A percentile compares a stretch with the other conserved stretches of the same genome.
phyloP scores from a whole-genome alignment of 208 protist genomes.

The Leishmania amazonensis region DNA sequence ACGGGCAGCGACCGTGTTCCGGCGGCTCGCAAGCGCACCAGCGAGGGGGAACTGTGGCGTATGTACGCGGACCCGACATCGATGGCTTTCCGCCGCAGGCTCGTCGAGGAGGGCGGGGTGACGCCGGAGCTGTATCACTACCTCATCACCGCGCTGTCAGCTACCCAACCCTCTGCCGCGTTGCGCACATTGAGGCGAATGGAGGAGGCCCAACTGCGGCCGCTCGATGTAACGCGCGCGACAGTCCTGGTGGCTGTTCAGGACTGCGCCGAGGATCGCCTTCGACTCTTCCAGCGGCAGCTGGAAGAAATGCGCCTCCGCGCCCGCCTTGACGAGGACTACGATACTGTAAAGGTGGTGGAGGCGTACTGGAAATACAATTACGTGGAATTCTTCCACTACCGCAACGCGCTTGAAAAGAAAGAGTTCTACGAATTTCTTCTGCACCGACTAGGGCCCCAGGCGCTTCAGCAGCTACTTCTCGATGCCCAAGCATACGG shows the following conservation, averaged over 20 bases:
- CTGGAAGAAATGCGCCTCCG: constrained; percentile 51
- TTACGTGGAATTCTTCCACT: constrained; percentile 79
- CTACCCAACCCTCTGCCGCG: constrained; percentile 61
- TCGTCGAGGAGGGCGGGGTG: constrained; percentile 62
- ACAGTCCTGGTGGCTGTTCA: constrained; percentile 59
- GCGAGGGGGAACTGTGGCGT: constrained; percentile 62
- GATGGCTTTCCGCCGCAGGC: constrained; percentile 46
- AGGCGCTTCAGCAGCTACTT: constrained; percentile 57
- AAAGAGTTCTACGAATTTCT: constrained; percentile 60
- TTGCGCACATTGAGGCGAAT: constrained; percentile 78
- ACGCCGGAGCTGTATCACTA: constrained; percentile 92
- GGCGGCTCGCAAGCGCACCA: constrained; percentile 3
- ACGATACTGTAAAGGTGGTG: constrained; percentile 50
- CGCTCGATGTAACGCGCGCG: constrained; percentile 77
- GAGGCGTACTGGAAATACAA: constrained; percentile 88
- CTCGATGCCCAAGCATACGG: constrained; percentile 29
- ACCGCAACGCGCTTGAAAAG: constrained; percentile 66
- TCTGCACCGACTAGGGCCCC: constrained; percentile 51
- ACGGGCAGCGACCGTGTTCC: constrained; percentile 11
- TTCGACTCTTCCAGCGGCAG: constrained; percentile 63
- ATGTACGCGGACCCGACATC: constrained; percentile 55
- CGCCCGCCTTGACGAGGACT: constrained; percentile 54
- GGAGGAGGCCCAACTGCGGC: constrained; percentile 55
- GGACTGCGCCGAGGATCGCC: constrained; percentile 47
- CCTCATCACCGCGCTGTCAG: constrained; percentile 65